Base-by-base conservation (phyloP, 1,284 basidiomycete species). In the Sanghuangporus baumii region DNA sequence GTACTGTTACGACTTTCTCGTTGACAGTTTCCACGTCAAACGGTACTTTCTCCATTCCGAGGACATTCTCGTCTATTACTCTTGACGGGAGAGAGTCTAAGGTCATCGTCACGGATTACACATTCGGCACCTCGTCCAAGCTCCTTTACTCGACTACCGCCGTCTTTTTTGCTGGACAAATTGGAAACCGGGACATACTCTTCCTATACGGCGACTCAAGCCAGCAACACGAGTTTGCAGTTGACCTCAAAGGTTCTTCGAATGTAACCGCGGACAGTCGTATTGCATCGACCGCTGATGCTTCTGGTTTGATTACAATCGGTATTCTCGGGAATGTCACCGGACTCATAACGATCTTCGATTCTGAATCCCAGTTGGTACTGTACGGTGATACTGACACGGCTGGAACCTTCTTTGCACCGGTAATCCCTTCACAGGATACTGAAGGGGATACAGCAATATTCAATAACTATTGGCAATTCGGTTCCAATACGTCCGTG, bases 31-130 rank as follows among this genome's bases (percentile, higher is more conserved):
- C 77, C 4, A 84, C 84, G 0, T 78, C 79, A 7, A 71, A 70
- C 20, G 85, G 84, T 0, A 66, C 70, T 0, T 67, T 89, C 26
- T 78, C 80, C 36, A 71, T 91, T 18, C 89, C 89, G 3, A 73
- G 76, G 47, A 74, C 80, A 9, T 78, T 76, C 0, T 72, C 76
- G 1, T 69, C 77, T 11, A 83, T 91, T 66, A 82, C 83, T 1
- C 79, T 91, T 16, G 72, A 74, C 36, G 89, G 89, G 5, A 81
- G 89, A 6, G 80, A 90, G 71, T 88, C 86, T 51, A 90, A 88
- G 71, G 73, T 89, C 26, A 74, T 72, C 26, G 68, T 69, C 18
- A 70, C 70, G 1, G 70, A 72, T 62, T 68, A 69, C 55, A 63
- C 57, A 16, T 69, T 70, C 57, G 67, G 70, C 8, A 52, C 8